Conservation (phyloP, 2,329 filamentous ascomycete species). For the Alternaria gaisen region DNA sequence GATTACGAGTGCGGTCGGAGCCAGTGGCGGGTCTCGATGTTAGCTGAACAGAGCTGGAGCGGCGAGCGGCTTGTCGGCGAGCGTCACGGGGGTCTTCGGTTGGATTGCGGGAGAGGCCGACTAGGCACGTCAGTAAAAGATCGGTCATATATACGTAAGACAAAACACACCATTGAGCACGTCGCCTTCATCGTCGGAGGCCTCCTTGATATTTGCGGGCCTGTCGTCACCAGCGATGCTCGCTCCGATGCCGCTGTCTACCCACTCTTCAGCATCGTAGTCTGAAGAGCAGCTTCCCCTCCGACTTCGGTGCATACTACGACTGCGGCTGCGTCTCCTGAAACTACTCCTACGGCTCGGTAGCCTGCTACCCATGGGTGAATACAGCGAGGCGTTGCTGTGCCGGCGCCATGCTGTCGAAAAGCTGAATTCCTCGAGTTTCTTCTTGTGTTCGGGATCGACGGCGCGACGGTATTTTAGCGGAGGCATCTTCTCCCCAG, state of each 20-base stretch:
- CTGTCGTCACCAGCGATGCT: conserved; percentile 44
- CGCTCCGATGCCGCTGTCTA: conserved; percentile 48
- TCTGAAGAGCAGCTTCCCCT: conserved; percentile 48
- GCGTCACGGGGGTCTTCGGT: conserved; percentile 44
- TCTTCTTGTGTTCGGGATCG: conserved; percentile 60
- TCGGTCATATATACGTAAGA: conserved; percentile 3
- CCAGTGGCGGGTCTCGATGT: conserved; percentile 37
- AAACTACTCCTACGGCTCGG: conserved; percentile 53
- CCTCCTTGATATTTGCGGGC: conserved; percentile 51
- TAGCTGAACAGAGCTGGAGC: conserved; percentile 35
- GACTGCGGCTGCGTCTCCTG: conserved; percentile 42
- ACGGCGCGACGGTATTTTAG: conserved; percentile 60
- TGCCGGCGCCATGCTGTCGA: conserved; percentile 57
- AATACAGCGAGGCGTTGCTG: conserved; percentile 57
- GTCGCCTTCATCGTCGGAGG: conserved; percentile 56
- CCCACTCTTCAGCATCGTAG: conserved; percentile 52
- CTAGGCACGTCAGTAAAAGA: conserved; percentile 34
- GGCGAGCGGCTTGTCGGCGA: conserved; percentile 36
- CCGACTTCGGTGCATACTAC: conserved; percentile 39
- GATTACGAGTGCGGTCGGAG: conserved; percentile 38
- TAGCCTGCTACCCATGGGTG: conserved; percentile 59
- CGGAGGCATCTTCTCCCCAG: conserved; percentile 61
- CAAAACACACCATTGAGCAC: conserved; percentile 56
- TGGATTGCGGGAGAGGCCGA: conserved; percentile 47
- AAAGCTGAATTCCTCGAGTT: conserved; percentile 59